phyloP scores from a whole-genome alignment of 2,329 filamentous ascomycete genomes.

The Diaporthe ampelina region DNA sequence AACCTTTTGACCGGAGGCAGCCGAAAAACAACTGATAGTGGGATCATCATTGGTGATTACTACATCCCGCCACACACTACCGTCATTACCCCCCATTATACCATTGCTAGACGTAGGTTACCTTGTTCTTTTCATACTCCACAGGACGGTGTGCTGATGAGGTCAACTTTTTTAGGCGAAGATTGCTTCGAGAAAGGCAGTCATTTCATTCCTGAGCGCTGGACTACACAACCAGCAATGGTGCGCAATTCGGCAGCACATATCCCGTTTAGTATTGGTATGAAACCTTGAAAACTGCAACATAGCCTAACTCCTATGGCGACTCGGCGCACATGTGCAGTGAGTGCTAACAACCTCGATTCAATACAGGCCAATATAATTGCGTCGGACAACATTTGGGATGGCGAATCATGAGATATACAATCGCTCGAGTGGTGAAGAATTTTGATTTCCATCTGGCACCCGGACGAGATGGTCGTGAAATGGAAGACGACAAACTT shows the following conservation, averaged over 20 bases:
- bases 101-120: constrained; percentile 53
- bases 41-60: constrained; percentile 31
- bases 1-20: constrained; percentile 43
- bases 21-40: constrained; percentile 43
- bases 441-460: constrained; percentile 48
- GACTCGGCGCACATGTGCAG: no score
- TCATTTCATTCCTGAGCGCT: constrained; percentile 56
- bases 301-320: no score
- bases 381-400: constrained; percentile 51
- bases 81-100: constrained; percentile 43
- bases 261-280: constrained; percentile 52
- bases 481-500: no score
- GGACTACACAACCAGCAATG: constrained; percentile 52
- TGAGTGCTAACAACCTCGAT: background rate
- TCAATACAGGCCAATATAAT: constrained; percentile 44
- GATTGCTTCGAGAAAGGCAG: constrained; percentile 48
- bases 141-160: background rate
- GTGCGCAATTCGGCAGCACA: constrained; percentile 50
- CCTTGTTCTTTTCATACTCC: background rate
- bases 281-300: no score
- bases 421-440: constrained; percentile 44
- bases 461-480: constrained; percentile 42
- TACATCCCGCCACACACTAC: constrained; percentile 42
- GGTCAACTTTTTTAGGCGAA: no score
- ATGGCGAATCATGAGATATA: constrained; percentile 46